phyloP scores from a whole-genome alignment of 306 rosid genomes.

The Styphnolobium japonicum region DNA sequence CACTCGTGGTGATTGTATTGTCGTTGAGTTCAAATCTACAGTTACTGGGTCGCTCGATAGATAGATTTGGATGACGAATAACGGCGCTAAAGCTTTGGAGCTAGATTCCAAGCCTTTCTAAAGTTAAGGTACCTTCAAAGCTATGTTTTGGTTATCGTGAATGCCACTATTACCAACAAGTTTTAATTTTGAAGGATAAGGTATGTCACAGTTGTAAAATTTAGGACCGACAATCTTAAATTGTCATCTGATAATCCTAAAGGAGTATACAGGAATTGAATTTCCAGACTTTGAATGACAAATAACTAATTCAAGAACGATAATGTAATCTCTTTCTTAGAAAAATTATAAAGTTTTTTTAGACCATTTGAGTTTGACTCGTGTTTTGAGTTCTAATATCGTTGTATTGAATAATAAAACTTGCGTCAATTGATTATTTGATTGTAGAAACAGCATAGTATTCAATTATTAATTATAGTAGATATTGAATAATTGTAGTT shows the following conservation, averaged over 20 bases:
- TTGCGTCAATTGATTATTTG: not conserved
- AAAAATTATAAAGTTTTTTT: too few relatives aligned
- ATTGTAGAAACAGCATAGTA: not conserved
- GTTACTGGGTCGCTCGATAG: too few relatives aligned
- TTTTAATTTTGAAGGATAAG: not conserved
- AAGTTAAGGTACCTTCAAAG: constrained; percentile 37
- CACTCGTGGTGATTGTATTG: not conserved
- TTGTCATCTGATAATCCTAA: too few relatives aligned
- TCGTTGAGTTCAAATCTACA: not conserved
- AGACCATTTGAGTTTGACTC: not conserved
- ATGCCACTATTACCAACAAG: not conserved
- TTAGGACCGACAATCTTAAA: too few relatives aligned
- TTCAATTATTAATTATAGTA: not conserved
- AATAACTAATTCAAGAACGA: not conserved
- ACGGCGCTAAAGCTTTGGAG: constrained; percentile 12
- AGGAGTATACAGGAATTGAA: too few relatives aligned
- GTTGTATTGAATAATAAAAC: not conserved
- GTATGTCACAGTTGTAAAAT: not conserved
- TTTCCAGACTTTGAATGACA: too few relatives aligned
- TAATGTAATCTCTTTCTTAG: not conserved
- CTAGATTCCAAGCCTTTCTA: constrained; percentile 18
- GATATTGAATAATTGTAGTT: not conserved
- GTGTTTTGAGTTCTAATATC: not conserved
- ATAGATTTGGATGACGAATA: constrained; percentile 26
- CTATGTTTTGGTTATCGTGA: not conserved